These are phyloP conservation scores for Ustilago tritici DNA, from an alignment of 1,284 basidiomycete species.

Conservation along the genomic window DNA sequence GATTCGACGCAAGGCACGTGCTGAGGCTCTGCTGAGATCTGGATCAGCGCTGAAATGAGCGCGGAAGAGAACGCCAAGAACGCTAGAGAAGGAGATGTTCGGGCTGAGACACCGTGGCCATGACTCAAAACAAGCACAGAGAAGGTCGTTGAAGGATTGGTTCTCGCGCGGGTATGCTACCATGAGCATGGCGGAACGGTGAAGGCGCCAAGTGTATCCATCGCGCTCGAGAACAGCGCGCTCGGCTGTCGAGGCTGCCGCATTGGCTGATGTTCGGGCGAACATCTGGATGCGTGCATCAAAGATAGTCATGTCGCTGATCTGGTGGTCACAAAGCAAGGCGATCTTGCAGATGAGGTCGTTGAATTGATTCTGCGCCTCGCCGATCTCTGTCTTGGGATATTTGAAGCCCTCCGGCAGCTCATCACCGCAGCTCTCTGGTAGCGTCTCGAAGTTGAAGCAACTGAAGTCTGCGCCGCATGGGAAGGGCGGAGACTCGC, in stretches of 20 bases:
- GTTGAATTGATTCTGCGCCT: conserved; percentile 80
- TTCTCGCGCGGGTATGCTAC: conserved; percentile 77
- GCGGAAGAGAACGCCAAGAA: conserved; percentile 83
- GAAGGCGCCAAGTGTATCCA: conserved; percentile 73
- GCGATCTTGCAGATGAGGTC: conserved; percentile 77
- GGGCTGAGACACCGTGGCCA: conserved; percentile 82
- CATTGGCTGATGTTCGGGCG: conserved; percentile 26
- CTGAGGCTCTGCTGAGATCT: conserved; percentile 78
- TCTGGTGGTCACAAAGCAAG: conserved; percentile 76
- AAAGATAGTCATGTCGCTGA: conserved; percentile 83
- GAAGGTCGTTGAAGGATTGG: conserved; percentile 78
- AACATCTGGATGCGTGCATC: conserved; percentile 80
- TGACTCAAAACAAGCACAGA: conserved; percentile 83
- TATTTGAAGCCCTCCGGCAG: conserved; percentile 54
- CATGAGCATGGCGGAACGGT: conserved; percentile 74
- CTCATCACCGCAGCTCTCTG: conserved; percentile 51
- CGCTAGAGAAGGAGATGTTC: conserved; percentile 73
- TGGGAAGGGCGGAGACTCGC: conserved; percentile 79
- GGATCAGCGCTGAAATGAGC: conserved; percentile 85
- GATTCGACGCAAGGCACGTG: conserved; percentile 79
- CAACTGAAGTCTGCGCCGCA: conserved; percentile 78
- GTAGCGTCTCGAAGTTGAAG: conserved; percentile 68
- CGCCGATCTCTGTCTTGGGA: conserved; percentile 78
- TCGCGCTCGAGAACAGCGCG: conserved; percentile 68
- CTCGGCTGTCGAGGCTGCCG: conserved; percentile 39